Evolutionary conservation across 164 flowering plant genomes (phyloP).

Genomic region (Liquidambar formosana): DNA sequence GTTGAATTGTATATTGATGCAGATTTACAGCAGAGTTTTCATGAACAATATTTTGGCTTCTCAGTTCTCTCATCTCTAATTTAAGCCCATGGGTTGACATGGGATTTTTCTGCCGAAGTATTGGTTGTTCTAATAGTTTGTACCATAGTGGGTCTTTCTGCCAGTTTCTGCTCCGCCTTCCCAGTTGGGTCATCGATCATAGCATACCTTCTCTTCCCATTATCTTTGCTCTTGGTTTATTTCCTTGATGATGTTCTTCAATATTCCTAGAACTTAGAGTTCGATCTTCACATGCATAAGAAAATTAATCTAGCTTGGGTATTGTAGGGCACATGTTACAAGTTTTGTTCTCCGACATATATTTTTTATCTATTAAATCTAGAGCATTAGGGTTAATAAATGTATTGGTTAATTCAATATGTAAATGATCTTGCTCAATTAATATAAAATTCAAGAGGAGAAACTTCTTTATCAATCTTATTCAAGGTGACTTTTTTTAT

Average conservation of each 20-base stretch:
- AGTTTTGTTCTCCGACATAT: too few species aligned
- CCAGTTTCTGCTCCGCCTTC: slow-evolving; percentile 14
- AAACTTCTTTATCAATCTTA: too few species aligned
- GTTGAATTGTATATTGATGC: too few species aligned
- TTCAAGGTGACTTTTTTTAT: too few species aligned
- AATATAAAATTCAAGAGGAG: too few species aligned
- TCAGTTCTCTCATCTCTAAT: slow-evolving; percentile 14
- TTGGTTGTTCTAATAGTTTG: slow-evolving; percentile 20
- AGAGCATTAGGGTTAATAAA: too few species aligned
- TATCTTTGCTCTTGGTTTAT: slow-evolving; percentile 17
- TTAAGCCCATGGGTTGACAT: slow-evolving; percentile 10
- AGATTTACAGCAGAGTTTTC: slow-evolving; percentile 21
- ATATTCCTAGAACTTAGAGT: not conserved
- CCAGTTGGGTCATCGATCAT: slow-evolving; percentile 17
- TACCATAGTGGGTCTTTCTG: not conserved
- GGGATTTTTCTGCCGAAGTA: slow-evolving; percentile 20
- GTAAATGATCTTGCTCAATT: too few species aligned
- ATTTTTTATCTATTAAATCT: too few species aligned
- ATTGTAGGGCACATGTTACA: too few species aligned
- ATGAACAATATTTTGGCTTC: slow-evolving; percentile 21
- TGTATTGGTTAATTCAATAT: too few species aligned
- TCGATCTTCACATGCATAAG: too few species aligned
- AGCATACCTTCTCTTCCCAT: slow-evolving; percentile 14
- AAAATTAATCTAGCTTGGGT: too few species aligned
- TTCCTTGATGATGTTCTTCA: slow-evolving; percentile 1